These are phyloP conservation scores for Alternaria rosae DNA, from an alignment of 2,329 filamentous ascomycete species.

Conservation along the genomic window DNA sequence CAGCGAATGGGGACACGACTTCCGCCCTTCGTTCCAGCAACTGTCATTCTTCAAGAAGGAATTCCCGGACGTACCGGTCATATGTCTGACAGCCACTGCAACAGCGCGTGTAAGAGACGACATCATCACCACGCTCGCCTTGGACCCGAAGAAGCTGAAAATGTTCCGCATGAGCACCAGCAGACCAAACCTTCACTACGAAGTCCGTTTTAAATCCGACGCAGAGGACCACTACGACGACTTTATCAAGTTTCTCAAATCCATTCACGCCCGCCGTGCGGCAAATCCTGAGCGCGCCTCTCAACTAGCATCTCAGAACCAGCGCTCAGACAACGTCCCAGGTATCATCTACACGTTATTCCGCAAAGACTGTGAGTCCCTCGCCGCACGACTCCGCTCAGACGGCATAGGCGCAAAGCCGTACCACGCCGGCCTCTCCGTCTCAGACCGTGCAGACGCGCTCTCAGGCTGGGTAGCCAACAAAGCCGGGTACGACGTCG, in stretches of 20 bases:
- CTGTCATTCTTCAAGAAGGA: constrained; percentile 84
- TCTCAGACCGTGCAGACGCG: constrained; percentile 73
- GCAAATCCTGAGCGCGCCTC: constrained; percentile 62
- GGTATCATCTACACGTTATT: constrained; percentile 84
- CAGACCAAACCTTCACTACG: constrained; percentile 86
- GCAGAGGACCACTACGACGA: constrained; percentile 77
- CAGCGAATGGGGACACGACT: constrained; percentile 98
- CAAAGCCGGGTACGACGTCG: constrained; percentile 81
- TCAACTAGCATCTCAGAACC: constrained; percentile 62
- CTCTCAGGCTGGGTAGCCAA: constrained; percentile 76
- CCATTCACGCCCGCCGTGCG: constrained; percentile 74
- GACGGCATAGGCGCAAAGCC: constrained; percentile 77
- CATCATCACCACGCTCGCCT: constrained; percentile 76
- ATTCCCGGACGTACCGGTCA: constrained; percentile 86
- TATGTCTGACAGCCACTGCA: constrained; percentile 91
- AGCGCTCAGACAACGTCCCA: constrained; percentile 68
- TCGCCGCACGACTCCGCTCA: constrained; percentile 70
- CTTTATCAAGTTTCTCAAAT: constrained; percentile 77
- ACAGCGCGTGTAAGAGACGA: constrained; percentile 82
- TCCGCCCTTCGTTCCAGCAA: constrained; percentile 88
- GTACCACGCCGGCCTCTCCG: constrained; percentile 74
- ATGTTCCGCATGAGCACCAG: constrained; percentile 85
- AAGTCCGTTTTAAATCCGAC: constrained; percentile 83
- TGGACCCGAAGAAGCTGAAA: constrained; percentile 70
- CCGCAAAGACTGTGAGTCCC: constrained; percentile 75